Conservation (phyloP, 176 grass and related monocot genomes). For the Tuctoria greenei region DNA sequence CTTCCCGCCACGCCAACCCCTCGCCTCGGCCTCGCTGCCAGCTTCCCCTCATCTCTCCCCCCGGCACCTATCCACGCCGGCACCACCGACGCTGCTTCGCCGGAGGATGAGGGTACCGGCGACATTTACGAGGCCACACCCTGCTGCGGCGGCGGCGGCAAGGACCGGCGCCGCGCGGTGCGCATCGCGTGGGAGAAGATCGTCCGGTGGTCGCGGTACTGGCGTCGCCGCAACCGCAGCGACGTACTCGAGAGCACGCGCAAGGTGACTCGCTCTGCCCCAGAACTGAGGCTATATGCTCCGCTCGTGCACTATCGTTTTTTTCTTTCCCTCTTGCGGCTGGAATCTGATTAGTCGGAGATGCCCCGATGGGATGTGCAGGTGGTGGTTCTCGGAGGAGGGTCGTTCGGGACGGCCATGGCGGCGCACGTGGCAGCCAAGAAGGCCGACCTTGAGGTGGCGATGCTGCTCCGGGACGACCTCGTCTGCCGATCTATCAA, state of each 20-base stretch:
- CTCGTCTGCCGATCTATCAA: constrained; percentile 76
- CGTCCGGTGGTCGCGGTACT: constrained; percentile 80
- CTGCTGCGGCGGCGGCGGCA: constrained; percentile 29
- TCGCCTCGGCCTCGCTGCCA: constrained; percentile 32
- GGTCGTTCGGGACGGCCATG: constrained; percentile 89
- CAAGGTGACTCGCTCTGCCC: constrained; percentile 42
- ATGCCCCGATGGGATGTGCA: background rate
- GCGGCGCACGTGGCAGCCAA: constrained; percentile 72
- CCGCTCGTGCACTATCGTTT: background rate
- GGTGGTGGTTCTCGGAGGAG: constrained; percentile 78
- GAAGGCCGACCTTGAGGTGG: constrained; percentile 65
- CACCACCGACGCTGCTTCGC: background rate
- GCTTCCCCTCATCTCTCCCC: background rate
- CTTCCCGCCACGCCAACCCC: constrained; percentile 16
- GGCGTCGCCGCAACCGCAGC: constrained; percentile 62
- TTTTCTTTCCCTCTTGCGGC: background rate
- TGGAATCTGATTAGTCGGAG: background rate
- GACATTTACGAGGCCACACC: constrained; percentile 14
- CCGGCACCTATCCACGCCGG: background rate
- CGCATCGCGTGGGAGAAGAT: constrained; percentile 93
- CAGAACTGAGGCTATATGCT: background rate
- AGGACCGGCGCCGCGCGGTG: constrained; percentile 57
- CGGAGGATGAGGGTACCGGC: background rate
- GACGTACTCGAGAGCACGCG: constrained; percentile 76
- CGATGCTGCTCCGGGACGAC: constrained; percentile 76